phyloP scores from a whole-genome alignment of 441 rosid species.

The Gossypium schwendimanii region DNA sequence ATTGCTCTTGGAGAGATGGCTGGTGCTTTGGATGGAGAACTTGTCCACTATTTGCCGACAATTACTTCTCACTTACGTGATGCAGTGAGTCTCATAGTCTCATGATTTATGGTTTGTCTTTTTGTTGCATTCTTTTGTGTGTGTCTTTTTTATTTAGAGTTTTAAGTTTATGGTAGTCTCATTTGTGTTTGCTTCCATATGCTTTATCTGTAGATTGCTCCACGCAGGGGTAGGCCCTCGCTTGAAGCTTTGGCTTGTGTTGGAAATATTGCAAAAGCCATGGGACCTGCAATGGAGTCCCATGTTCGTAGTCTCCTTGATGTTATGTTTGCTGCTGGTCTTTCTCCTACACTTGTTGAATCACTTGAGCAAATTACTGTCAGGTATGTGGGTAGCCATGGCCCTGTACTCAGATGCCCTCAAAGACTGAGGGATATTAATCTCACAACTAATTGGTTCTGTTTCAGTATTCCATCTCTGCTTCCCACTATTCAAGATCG shows the following conservation, averaged over 20 bases:
- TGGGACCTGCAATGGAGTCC: conserved; percentile 87
- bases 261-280: conserved; percentile 96
- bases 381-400: conserved; percentile 39
- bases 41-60: conserved; percentile 91
- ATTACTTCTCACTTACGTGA: conserved; percentile 90
- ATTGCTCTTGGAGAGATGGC: conserved; percentile 99
- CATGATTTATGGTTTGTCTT: conserved; percentile 14
- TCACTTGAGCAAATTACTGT: conserved; percentile 83
- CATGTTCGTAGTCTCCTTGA: conserved; percentile 81
- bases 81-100: conserved; percentile 58
- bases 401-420: conserved; percentile 10
- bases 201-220: conserved; percentile 74
- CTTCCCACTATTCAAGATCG: conserved; percentile 88
- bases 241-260: conserved; percentile 98
- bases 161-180: conserved; percentile 10
- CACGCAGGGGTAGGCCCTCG: conserved; percentile 93
- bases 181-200: conserved; percentile 11
- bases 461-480: conserved; percentile 84
- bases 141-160: neutral
- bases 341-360: conserved; percentile 76
- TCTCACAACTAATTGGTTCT: conserved; percentile 19
- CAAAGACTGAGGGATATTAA: conserved; percentile 12
- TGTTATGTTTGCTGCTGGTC: conserved; percentile 84
- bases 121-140: conserved; percentile 16
- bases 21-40: conserved; percentile 99